These are phyloP conservation scores for Candida coquimbonensis DNA, from an alignment of 805 yeast species.

Conservation along the genomic window DNA sequence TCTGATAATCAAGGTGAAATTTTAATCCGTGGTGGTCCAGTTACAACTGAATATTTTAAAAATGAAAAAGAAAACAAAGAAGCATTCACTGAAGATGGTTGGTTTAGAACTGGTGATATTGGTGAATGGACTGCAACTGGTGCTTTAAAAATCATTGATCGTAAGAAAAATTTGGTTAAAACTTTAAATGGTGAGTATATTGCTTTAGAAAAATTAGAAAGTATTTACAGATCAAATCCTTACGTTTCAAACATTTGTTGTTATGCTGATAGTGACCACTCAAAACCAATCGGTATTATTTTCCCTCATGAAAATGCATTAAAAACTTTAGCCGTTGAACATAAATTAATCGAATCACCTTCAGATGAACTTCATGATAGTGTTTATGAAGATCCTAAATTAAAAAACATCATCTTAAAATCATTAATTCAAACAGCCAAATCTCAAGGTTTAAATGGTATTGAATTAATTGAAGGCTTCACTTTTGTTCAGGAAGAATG, in stretches of 20 bases:
- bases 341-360: conserved; percentile 38
- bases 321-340: conserved; percentile 50
- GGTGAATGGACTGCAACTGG: conserved; percentile 88
- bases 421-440: conserved; percentile 69
- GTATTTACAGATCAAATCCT: conserved; percentile 78
- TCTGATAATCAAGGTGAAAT: conserved; percentile 92
- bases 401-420: conserved; percentile 47
- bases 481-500: conserved; percentile 85
- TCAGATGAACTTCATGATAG: conserved; percentile 35
- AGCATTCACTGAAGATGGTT: conserved; percentile 69
- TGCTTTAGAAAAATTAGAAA: conserved; percentile 91
- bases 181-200: conserved; percentile 96
- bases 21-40: conserved; percentile 67
- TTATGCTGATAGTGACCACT: conserved; percentile 82
- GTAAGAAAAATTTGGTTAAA: conserved; percentile 93
- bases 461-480: conserved; percentile 75
- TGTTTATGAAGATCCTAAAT: conserved; percentile 47
- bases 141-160: conserved; percentile 76
- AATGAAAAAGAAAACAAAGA: conserved; percentile 74
- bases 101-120: conserved; percentile 97
- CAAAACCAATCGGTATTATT: conserved; percentile 88
- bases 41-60: conserved; percentile 71
- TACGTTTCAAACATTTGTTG: conserved; percentile 80
- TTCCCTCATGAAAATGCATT: conserved; percentile 71
- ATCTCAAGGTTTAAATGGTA: conserved; percentile 74